Evolutionary conservation across 164 flowering plant species (phyloP).

Genomic region (Taxillus chinensis): DNA sequence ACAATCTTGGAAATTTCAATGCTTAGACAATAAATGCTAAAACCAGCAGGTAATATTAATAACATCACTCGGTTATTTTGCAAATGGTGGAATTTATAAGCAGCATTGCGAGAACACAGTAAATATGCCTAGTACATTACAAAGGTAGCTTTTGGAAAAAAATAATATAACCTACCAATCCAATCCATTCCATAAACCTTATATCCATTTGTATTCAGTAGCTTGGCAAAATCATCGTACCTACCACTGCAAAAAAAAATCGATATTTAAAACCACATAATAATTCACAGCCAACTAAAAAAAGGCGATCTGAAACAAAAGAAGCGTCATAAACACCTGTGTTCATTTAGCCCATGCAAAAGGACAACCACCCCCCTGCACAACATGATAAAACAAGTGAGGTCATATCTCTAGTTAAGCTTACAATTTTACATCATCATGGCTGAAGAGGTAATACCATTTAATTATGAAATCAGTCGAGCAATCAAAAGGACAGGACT

Average conservation of each 20-base stretch:
- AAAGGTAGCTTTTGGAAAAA: too few relatives aligned
- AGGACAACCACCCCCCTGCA: conserved; percentile 72
- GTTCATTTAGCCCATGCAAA: conserved; percentile 91
- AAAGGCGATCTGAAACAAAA: not conserved
- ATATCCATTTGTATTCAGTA: conserved; percentile 65
- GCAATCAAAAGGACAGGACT: too few relatives aligned
- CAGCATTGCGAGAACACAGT: not conserved
- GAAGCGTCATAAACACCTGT: conserved; percentile 43
- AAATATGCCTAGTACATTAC: not conserved
- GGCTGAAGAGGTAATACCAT: too few relatives aligned
- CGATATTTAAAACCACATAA: not conserved
- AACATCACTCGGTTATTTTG: too few relatives aligned
- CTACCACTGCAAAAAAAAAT: conserved; percentile 47
- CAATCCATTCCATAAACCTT: conserved; percentile 93
- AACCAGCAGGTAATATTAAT: too few relatives aligned
- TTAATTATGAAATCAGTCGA: too few relatives aligned
- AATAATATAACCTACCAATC: conserved; percentile 52
- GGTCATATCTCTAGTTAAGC: not conserved
- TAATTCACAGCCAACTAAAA: not conserved
- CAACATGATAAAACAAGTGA: conserved; percentile 2
- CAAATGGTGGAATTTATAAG: too few relatives aligned
- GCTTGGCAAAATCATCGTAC: conserved; percentile 68
- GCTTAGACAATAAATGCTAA: too few relatives aligned
- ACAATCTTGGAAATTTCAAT: too few relatives aligned
- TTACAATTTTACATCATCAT: too few relatives aligned